phyloP scores from a whole-genome alignment of 2,329 filamentous ascomycete genomes.

The Diplodia seriata region DNA sequence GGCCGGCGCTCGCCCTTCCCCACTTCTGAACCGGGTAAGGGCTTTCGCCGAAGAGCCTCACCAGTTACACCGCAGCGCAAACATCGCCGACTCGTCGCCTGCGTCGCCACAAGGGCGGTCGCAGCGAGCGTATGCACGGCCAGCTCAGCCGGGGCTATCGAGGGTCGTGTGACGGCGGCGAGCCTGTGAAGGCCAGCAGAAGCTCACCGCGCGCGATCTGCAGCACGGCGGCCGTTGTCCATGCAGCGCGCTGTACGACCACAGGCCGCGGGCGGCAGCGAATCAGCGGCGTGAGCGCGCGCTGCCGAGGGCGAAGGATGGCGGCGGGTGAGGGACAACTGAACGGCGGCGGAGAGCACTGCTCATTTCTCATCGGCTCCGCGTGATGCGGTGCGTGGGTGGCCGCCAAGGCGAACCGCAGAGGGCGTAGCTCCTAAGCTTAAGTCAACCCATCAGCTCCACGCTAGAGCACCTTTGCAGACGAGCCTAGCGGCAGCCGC shows the following conservation, averaged over 20 bases:
- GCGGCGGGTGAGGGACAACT: constrained; percentile 10
- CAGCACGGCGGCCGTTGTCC: constrained; percentile 31
- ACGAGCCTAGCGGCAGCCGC: neutral
- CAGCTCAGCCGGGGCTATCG: constrained; percentile 31
- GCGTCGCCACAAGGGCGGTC: constrained; percentile 31
- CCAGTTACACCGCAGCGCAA: constrained; percentile 30
- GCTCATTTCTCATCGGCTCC: constrained; percentile 25
- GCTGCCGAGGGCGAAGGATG: constrained; percentile 18
- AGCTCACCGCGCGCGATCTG: constrained; percentile 32
- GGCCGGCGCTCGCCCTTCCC: constrained; percentile 25
- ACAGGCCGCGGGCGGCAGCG: constrained; percentile 20
- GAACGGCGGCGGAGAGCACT: constrained; percentile 18
- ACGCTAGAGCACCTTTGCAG: constrained; percentile 5
- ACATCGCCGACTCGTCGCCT: constrained; percentile 20
- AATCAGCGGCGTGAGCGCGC: constrained; percentile 18
- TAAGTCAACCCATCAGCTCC: constrained; percentile 24
- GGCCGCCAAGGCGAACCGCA: constrained; percentile 18
- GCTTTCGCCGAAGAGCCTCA: constrained; percentile 32
- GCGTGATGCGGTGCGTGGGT: constrained; percentile 29
- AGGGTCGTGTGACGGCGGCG: constrained; percentile 26
- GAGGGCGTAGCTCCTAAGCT: constrained; percentile 22
- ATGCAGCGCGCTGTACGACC: constrained; percentile 29
- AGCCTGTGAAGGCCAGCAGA: constrained; percentile 26
- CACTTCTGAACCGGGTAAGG: constrained; percentile 32
- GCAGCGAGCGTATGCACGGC: constrained; percentile 31